Base-by-base conservation (phyloP, 1,284 basidiomycete genomes). In the Trichosporon sp. region DNA sequence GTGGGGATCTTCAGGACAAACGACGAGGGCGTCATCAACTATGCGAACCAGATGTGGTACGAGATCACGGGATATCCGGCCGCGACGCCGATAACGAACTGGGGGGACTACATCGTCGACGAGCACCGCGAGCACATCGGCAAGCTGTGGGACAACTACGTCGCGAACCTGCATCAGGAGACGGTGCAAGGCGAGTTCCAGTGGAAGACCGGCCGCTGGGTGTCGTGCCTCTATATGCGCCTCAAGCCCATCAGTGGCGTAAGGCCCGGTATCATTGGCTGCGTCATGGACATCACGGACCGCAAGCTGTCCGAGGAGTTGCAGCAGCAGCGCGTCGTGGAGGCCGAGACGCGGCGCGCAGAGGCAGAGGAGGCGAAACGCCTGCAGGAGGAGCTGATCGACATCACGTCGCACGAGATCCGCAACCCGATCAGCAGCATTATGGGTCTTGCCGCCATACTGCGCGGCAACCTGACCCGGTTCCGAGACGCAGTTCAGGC, bases 391-490 rank as follows among this genome's bases (percentile, higher is more conserved):
- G 72, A 83, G 26, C 68, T 84, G 51, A 81, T 84, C 61, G 82
- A 84, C 66, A 80, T 84, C 37, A 82, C 81, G 2, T 81, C 79
- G 76, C 82, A 84, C 71, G 82, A 84, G 67, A 79, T 84, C 31
- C 76, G 82, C 26, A 70, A 68, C 61, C 72, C 74, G 37, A 76
- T 65, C 54, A 68, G 65, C 46, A 68, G 31, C 10, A 64, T 66
- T 37, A 48, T 73, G 31, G 54, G 54, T 2, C 21, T 59, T 10
- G 54, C 54, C 1, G 54, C 54, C 7, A 59, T 59, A 8, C 10
- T 59, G 31, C 26, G 54, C 26, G 26, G 11, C 10, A 65, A 65
- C 64, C 4, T 40, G 21, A 11, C 7, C 37, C 11, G 4, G 19
- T 46, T 19, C 21, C 43, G 43, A 19, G 1, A 19, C 46, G 4